Evolutionary conservation across 1,284 basidiomycete species (phyloP), one percentile per base, ranked within the genome.

Genomic region (Rhodotorula sp.): DNA sequence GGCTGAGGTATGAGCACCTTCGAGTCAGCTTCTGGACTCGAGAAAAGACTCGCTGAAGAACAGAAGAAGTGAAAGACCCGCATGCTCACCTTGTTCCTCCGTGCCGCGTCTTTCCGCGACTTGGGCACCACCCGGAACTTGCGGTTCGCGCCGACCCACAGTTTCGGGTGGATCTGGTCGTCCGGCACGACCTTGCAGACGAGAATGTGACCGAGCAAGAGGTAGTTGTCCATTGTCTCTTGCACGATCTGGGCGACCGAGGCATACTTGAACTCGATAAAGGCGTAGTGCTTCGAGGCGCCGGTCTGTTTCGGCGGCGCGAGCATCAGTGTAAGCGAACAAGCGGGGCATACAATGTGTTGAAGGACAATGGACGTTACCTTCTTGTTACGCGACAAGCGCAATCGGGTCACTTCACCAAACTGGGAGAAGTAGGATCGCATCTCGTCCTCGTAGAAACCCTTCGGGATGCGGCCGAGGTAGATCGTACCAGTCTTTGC

Each of bases 151-250:
- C 96, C 95, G 22, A 95, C 84, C 96, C 96, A 99, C 6, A 99
- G 82, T 78, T 94, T 88, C 7, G 94, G 90, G 80, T 99, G 95
- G 0, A 98, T 87, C 75, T 95, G 83, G 45, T 95, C 92, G 75
- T 88, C 87, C 29, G 93, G 90, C 67, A 96, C 87, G 68, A 93
- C 82, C 78, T 90, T 89, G 83, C 95, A 97, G 70, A 87, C 88
- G 60, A 99, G 84, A 74, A 99, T 88, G 78, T 96, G 93, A 6
- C 95, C 95, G 84, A 91, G 88, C 75, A 99, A 85, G 44, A 99
- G 86, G 81, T 98, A 99, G 83, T 98, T 98, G 85, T 99, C 88
- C 95, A 99, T 98, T 58, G 96, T 99, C 79, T 99, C 96, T 10
- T 91, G 90, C 17, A 98, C 96, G 73, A 99, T 97, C 79, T 92